Base-by-base conservation (phyloP, 371 early-diverging fungal species). In the Mucor ambiguus region DNA sequence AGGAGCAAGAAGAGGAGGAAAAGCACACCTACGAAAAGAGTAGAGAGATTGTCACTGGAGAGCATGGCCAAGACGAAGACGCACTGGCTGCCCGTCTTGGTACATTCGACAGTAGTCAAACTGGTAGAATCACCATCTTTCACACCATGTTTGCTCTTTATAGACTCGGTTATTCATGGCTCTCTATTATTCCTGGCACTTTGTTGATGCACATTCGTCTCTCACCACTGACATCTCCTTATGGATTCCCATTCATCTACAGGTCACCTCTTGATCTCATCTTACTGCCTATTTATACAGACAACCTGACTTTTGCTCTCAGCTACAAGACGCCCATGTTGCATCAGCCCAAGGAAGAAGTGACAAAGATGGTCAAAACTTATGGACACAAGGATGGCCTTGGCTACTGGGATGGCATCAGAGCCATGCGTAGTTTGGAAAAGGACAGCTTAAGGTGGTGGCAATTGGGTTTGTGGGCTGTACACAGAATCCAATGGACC, bases 161-260 rank as follows among this genome's bases (percentile, higher is more conserved):
- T 58, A 58, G 64, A 7, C 38, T 77, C 29, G 78, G 79, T 4
- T 79, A 83, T 64, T 71, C 74, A 22, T 74, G 73, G 66, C 48
- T 83, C 8, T 69, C 64, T 20, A 72, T 73, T n/a, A 57, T 83
- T 14, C 78, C 81, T 26, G 68, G 73, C 11, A 70, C 83, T 1
- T 18, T 79, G 18, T 4, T 83, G 10, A 69, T 83, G 63, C 83
- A 83, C 52, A 35, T 80, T 5, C 74, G 75, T 18, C 54, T 79
- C 12, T 83, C 83, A 0, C 78, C 81, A 7, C 43, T 74, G 29
- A 77, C 83, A 6, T 80, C 83, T 9, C 83, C 83, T n/a, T 56
- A 77, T 20, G n/a, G 72, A 3, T 70, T 77, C 14, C 83, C 83
- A 6, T 77, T 80, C 46, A 63, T 77, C 28, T 83, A 83, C 49